phyloP scores from a whole-genome alignment of 164 flowering plant genomes.

The Cinnamomum chago region DNA sequence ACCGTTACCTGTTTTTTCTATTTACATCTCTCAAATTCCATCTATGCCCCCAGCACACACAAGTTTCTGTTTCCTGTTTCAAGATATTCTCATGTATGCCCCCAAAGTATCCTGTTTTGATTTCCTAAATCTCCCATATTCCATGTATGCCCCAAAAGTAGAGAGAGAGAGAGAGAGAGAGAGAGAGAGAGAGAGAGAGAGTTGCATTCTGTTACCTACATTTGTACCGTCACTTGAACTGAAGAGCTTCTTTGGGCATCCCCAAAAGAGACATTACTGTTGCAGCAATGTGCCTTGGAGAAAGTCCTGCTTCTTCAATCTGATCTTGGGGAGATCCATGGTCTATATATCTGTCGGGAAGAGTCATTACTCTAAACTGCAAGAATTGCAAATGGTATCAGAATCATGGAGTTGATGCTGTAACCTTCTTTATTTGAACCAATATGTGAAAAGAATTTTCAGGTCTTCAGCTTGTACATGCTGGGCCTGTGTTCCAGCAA shows the following conservation, averaged over 20 bases:
- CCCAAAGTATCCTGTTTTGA: too few species aligned
- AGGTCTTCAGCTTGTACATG: neutral
- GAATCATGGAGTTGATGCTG: slow-evolving; percentile 3
- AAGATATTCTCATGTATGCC: too few species aligned
- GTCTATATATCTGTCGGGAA: slow-evolving; percentile 79
- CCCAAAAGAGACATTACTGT: slow-evolving; percentile 78
- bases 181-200: neutral
- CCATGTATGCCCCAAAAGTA: neutral
- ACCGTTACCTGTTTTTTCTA: too few species aligned
- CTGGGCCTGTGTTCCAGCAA: neutral
- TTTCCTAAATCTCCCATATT: too few species aligned
- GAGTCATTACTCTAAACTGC: slow-evolving; percentile 31
- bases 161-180: neutral
- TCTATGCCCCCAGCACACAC: too few species aligned
- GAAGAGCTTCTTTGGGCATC: slow-evolving; percentile 58
- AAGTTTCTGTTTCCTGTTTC: too few species aligned
- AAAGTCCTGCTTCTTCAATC: slow-evolving; percentile 79
- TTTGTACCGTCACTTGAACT: slow-evolving; percentile 26
- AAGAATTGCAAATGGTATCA: slow-evolving; percentile 1
- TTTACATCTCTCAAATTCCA: too few species aligned
- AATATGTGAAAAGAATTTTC: too few species aligned
- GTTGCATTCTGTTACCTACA: neutral
- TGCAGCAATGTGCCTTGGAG: slow-evolving; percentile 65
- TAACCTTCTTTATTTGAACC: neutral
- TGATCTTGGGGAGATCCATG: slow-evolving; percentile 86